Evolutionary conservation across 2,329 filamentous ascomycete species (phyloP), one percentile per base, ranked within the genome.

Genomic region (Cercospora janseana): DNA sequence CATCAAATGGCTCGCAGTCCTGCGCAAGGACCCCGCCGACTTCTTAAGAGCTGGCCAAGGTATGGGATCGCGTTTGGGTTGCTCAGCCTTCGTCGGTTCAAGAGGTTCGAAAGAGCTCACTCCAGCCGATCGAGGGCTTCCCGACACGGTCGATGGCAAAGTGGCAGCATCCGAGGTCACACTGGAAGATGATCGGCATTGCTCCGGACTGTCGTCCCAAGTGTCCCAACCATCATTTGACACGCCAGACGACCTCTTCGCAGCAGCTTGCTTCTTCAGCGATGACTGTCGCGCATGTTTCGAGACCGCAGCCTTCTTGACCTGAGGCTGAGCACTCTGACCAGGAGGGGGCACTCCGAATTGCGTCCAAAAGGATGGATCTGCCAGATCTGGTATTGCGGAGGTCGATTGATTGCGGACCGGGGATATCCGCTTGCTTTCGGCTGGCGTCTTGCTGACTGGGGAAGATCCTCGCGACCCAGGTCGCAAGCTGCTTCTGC

Each of bases 1-100:
- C 82, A 96, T 89, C 50, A 95, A 76, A 55, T 86, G 87, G 27
- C 84, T 87, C n/a, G 91, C 88, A 1, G 88, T 92, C 28, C 83
- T 80, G 66, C 89, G 88, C 60, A 96, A 73, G 61, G 88, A 90
- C 59, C 82, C 83, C 90, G 72, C 47, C 3, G 55, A 58, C 57
- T 85, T 83, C 65, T 83, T 84, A 49, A 94, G 78, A 40, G 85
- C 79, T 41, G 84, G 83, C 72, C 88, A 88, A 21, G 86, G 72
- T 6, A 77, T 69, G 2, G 73, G 69, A 49, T 70, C 68, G 46
- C 66, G 61, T 42, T 71, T 72, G 44, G 68, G 40, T 10, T 42
- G 23, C 16, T 60, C 55, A 26, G 40, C 32, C 6, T 35, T 42
- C 23, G 52, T 37, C 8, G 28, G 34, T 18, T 50, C 48, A 13